Evolutionary conservation across 371 early-diverging fungal species (phyloP).

Genomic region (Catenaria anguillulae): DNA sequence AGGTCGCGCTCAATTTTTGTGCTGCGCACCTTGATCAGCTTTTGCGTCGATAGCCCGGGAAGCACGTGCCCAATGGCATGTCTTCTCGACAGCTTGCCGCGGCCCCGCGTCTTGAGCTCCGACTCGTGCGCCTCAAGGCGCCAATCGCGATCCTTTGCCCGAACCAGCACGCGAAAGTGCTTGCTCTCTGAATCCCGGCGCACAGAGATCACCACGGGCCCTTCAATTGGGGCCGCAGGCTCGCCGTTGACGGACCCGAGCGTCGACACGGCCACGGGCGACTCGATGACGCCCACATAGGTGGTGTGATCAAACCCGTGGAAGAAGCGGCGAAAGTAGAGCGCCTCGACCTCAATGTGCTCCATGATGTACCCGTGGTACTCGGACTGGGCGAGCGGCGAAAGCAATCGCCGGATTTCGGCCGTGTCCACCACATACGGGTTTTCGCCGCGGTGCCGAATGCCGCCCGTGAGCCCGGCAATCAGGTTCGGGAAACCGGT

Average conservation of each 20-base stretch:
- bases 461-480: neutral
- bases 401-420: neutral
- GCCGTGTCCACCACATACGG: neutral
- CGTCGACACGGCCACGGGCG: constrained; percentile 15
- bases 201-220: neutral
- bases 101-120: neutral
- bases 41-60: constrained; percentile 14
- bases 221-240: neutral
- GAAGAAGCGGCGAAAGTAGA: constrained; percentile 19
- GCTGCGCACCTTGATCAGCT: constrained; percentile 14
- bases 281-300: neutral
- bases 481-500: too few species aligned
- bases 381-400: neutral
- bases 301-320: constrained; percentile 3
- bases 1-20: constrained; percentile 13
- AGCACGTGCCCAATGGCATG: constrained; percentile 16
- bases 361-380: constrained; percentile 17
- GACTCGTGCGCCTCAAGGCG: constrained; percentile 9
- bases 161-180: neutral
- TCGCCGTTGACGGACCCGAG: neutral
- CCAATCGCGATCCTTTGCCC: constrained; percentile 7
- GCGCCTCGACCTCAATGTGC: constrained; percentile 17
- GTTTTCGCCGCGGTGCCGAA: neutral
- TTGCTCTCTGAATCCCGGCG: neutral
- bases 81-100: constrained; percentile 6